Conservation (phyloP, 1,284 basidiomycete species). For the Trichosporon sp. region DNA sequence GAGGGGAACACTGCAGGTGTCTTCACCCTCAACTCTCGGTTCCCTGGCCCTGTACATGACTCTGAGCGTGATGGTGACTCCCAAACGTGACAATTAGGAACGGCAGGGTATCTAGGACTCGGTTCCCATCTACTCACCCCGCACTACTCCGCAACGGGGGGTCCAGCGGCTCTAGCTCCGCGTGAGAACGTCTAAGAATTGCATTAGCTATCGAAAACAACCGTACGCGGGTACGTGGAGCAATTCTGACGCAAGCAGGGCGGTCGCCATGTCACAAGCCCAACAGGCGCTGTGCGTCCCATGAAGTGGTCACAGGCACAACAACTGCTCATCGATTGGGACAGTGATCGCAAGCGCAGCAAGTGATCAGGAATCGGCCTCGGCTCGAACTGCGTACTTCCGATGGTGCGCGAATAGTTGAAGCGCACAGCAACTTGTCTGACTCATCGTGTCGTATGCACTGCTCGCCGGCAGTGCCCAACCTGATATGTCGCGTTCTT, state of each 20-base stretch:
- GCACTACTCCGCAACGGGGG: conserved; percentile 6
- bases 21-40: background rate
- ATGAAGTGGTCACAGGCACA: background rate
- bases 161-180: background rate
- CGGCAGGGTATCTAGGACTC: background rate
- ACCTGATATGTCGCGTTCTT: background rate
- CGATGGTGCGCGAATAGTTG: background rate
- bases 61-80: background rate
- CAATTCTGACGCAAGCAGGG: conserved; percentile 7
- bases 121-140: background rate
- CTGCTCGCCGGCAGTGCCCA: background rate
- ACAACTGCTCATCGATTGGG: background rate
- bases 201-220: background rate
- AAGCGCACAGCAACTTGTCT: background rate
- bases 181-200: background rate
- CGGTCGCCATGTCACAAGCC: background rate
- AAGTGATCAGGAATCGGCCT: background rate
- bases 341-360: background rate
- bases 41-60: background rate
- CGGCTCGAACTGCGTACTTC: background rate
- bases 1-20: background rate
- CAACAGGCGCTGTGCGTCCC: background rate
- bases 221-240: conserved; percentile 6
- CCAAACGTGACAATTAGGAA: conserved; percentile 8
- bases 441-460: conserved; percentile 1